Conservation (phyloP, 2,329 filamentous ascomycete genomes). For the Nemania sp. region DNA sequence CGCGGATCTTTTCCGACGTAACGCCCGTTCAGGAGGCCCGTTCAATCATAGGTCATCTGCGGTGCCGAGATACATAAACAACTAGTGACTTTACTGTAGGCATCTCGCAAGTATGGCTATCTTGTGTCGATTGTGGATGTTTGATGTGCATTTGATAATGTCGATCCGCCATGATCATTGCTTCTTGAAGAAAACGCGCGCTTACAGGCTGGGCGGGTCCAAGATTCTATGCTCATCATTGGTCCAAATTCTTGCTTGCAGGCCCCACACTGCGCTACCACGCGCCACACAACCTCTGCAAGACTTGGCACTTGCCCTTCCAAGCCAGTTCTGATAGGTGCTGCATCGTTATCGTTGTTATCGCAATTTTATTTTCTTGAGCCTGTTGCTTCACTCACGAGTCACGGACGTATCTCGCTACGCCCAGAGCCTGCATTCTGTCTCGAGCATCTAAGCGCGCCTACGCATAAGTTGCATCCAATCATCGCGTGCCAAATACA, state of each 20-base stretch:
- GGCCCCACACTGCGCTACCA: not conserved
- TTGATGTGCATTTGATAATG: not conserved
- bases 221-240: not conserved
- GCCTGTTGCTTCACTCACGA: not conserved
- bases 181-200: slow-evolving; percentile 18
- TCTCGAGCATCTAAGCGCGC: not conserved
- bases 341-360: slow-evolving; percentile 19
- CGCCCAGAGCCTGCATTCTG: not conserved
- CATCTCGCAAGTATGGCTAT: too few species aligned
- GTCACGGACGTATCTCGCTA: not conserved
- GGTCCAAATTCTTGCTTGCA: slow-evolving; percentile 1
- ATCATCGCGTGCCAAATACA: not conserved
- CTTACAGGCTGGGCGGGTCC: slow-evolving; percentile 8
- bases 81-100: too few species aligned
- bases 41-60: too few species aligned
- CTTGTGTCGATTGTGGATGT: not conserved
- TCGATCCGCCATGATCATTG: not conserved
- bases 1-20: not conserved
- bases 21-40: too few species aligned
- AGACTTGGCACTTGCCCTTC: not conserved
- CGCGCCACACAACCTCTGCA: not conserved
- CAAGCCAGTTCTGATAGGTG: not conserved
- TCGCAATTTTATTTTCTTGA: slow-evolving; percentile 20
- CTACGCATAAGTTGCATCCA: too few species aligned
- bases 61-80: too few species aligned